Evolutionary conservation across 768 basidiomycete species (phyloP).

Genomic region (Lactifluus volemus): DNA sequence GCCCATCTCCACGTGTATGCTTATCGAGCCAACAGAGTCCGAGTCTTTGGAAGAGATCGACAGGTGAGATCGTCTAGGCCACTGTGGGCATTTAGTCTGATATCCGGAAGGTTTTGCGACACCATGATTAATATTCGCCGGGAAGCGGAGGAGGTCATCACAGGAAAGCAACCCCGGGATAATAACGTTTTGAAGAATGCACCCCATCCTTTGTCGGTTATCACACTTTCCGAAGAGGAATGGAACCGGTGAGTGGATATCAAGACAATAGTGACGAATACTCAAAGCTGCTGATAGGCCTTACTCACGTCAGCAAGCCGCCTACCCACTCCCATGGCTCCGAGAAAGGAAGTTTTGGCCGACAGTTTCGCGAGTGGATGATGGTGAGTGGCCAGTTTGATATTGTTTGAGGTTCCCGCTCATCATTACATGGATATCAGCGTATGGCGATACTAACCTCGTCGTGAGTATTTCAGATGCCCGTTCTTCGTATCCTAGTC

Average conservation of each 20-base stretch:
- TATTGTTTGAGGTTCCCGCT: not conserved
- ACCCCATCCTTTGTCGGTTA: conserved; percentile 77
- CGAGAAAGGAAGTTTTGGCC: conserved; percentile 96
- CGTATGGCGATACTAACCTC: conserved; percentile 89
- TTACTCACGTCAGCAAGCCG: conserved; percentile 86
- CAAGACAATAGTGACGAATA: not conserved
- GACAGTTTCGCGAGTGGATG: conserved; percentile 82
- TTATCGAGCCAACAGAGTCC: conserved; percentile 96
- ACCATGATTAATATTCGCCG: conserved; percentile 95
- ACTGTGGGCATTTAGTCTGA: not conserved
- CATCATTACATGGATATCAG: conserved; percentile 32
- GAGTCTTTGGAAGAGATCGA: conserved; percentile 92
- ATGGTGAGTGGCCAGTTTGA: conserved; percentile 49
- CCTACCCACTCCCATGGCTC: conserved; percentile 78
- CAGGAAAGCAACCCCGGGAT: conserved; percentile 81
- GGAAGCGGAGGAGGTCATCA: conserved; percentile 82
- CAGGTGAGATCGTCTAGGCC: conserved; percentile 33
- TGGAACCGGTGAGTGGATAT: conserved; percentile 67
- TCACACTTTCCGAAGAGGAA: conserved; percentile 61
- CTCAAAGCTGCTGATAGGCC: conserved; percentile 41
- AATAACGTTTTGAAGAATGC: conserved; percentile 93
- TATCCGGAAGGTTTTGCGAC: conserved; percentile 72
- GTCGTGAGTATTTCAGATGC: conserved; percentile 45
- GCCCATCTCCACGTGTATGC: conserved; percentile 96
- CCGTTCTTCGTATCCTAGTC: not conserved